Percentiles rank a stretch among this genome's conserved stretches.
Conservation (phyloP, 2,329 filamentous ascomycete species). For the Penicillium nordicum region DNA sequence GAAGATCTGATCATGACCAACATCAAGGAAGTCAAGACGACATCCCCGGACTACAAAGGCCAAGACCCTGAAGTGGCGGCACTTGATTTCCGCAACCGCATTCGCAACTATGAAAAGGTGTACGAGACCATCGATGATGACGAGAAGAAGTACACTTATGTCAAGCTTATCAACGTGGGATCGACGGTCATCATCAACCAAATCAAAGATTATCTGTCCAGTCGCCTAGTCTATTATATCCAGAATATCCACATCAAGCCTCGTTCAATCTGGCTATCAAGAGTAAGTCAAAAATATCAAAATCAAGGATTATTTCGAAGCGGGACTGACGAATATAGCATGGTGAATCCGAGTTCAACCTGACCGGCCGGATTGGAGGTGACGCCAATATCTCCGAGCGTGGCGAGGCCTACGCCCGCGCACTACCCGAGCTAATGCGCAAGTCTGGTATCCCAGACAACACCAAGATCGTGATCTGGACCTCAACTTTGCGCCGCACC, state of each 20-base stretch:
- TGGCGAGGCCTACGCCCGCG: constrained; percentile 80
- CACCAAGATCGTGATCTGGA: constrained; percentile 68
- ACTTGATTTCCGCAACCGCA: constrained; percentile 86
- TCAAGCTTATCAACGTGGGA: constrained; percentile 96
- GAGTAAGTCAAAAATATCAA: constrained; percentile 55
- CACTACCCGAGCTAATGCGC: constrained; percentile 77
- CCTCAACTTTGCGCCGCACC: constrained; percentile 74
- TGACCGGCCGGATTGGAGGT: constrained; percentile 86
- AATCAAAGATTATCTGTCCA: constrained; percentile 95
- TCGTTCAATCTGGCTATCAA: constrained; percentile 91
- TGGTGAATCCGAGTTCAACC: constrained; percentile 89
- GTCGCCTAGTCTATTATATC: constrained; percentile 93
- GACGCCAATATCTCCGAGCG: constrained; percentile 83
- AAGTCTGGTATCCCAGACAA: constrained; percentile 74
- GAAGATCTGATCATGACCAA: constrained; percentile 97
- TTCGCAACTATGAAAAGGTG: constrained; percentile 94
- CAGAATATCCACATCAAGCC: constrained; percentile 99
- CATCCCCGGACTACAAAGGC: constrained; percentile 88
- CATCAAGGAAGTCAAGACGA: constrained; percentile 95
- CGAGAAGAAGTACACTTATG: constrained; percentile 84
- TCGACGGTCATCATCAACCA: constrained; percentile 97
- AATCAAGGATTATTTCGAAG: neutral
- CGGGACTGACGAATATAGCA: constrained; percentile 56
- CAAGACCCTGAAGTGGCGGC: constrained; percentile 92
- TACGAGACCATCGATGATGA: constrained; percentile 92